A percentile compares a stretch with the other conserved stretches of the same genome.
Conservation (phyloP, 2,329 filamentous ascomycete species). For the Cryphonectria naterciae region DNA sequence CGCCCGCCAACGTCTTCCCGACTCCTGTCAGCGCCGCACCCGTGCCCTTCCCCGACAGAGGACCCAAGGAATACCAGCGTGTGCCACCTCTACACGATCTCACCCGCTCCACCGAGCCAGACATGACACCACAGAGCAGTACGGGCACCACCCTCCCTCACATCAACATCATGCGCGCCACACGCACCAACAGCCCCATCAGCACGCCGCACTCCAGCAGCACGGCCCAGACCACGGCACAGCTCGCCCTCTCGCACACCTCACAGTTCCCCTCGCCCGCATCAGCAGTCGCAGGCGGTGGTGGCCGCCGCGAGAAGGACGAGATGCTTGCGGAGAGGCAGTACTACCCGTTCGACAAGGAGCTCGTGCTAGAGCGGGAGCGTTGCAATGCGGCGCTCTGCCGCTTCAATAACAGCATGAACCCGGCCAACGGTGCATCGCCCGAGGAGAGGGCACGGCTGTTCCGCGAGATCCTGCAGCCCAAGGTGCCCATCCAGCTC, state of each 20-base stretch:
- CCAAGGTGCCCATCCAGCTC: conserved; percentile 58
- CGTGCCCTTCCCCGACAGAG: conserved; percentile 50
- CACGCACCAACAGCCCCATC: conserved; percentile 53
- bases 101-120: conserved; percentile 56
- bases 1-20: conserved; percentile 59
- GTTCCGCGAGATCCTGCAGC: conserved; percentile 73
- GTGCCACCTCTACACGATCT: conserved; percentile 65
- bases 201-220: conserved; percentile 46
- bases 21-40: conserved; percentile 64
- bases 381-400: conserved; percentile 80
- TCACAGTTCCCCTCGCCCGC: conserved; percentile 47
- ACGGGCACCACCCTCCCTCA: conserved; percentile 56
- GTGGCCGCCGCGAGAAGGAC: conserved; percentile 72
- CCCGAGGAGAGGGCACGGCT: conserved; percentile 68
- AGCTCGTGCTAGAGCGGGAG: conserved; percentile 82
- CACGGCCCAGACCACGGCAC: conserved; percentile 58
- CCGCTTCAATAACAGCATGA: conserved; percentile 83
- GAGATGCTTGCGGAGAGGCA: conserved; percentile 82
- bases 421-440: conserved; percentile 73
- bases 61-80: conserved; percentile 61
- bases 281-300: background rate
- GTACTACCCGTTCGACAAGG: conserved; percentile 79
- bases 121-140: conserved; percentile 55
- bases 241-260: conserved; percentile 58
- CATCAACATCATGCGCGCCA: conserved; percentile 59